A percentile compares a stretch with the other conserved stretches of the same genome.
Conservation (phyloP, 1,284 basidiomycete species). For the Trametes sp. region DNA sequence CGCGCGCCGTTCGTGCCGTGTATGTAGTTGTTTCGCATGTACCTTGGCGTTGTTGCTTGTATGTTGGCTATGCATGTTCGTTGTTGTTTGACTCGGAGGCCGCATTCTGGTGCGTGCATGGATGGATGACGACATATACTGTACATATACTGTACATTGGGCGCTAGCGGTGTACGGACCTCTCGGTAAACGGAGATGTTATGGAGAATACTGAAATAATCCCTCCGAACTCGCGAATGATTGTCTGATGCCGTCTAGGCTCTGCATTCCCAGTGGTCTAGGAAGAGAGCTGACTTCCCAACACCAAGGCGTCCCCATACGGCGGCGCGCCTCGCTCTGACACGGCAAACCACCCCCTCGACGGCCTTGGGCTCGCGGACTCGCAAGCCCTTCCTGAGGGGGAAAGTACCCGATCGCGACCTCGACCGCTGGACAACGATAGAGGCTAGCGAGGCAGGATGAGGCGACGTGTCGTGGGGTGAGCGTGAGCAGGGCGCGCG, state of each 20-base stretch:
- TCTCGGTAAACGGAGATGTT: too few species aligned
- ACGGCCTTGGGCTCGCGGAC: slow-evolving; percentile 46
- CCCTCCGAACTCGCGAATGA: not conserved
- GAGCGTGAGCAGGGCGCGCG: not conserved
- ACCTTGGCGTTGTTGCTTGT: slow-evolving; percentile 14
- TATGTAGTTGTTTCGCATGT: too few species aligned
- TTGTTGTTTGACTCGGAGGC: slow-evolving; percentile 1
- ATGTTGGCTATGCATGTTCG: slow-evolving; percentile 20
- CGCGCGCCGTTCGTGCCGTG: slow-evolving; percentile 12
- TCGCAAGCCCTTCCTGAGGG: slow-evolving; percentile 46
- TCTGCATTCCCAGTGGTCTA: slow-evolving; percentile 33
- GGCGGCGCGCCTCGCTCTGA: slow-evolving; percentile 40
- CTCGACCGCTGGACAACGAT: slow-evolving; percentile 39
- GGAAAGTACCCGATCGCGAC: slow-evolving; percentile 49
- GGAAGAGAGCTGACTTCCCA: slow-evolving; percentile 45
- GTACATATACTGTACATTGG: too few species aligned
- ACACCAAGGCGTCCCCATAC: slow-evolving; percentile 34
- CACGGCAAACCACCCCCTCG: slow-evolving; percentile 58
- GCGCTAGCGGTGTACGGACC: too few species aligned
- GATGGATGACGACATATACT: not conserved
- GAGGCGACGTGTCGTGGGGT: slow-evolving; percentile 41
- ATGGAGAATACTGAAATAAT: too few species aligned
- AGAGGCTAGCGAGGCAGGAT: slow-evolving; percentile 46
- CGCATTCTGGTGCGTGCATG: not conserved
- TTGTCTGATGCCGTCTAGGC: slow-evolving; percentile 43